Evolutionary conservation across 495 filamentous ascomycete genomes (phyloP).

Genomic region (Aspergillus carlsbadensis): DNA sequence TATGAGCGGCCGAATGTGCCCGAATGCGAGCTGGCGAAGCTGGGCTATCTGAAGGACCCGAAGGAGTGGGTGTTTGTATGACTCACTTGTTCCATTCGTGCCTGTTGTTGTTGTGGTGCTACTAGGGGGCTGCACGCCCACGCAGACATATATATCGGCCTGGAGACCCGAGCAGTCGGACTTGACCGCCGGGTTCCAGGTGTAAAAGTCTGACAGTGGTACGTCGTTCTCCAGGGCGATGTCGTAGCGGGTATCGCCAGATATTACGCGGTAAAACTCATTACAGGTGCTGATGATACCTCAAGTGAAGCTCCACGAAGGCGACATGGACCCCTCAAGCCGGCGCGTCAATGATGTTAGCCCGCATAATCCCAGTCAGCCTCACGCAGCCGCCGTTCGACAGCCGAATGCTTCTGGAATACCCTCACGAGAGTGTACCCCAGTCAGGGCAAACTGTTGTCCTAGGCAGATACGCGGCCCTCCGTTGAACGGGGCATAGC

Average conservation of each 20-base stretch:
- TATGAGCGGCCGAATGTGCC: too few relatives aligned
- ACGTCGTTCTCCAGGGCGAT: background rate
- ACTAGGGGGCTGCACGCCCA: background rate
- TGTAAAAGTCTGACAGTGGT: constrained; percentile 1
- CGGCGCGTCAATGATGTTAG: too few relatives aligned
- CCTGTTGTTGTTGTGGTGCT: background rate
- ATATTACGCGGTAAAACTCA: background rate
- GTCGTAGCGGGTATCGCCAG: constrained; percentile 1
- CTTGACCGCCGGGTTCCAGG: constrained; percentile 11
- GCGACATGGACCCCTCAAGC: too few relatives aligned
- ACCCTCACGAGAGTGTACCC: too few relatives aligned
- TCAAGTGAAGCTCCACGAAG: too few relatives aligned
- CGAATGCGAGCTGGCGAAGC: background rate
- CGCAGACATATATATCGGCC: background rate
- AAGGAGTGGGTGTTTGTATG: background rate
- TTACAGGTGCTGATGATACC: background rate
- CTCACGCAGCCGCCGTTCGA: too few relatives aligned
- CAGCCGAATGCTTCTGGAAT: too few relatives aligned
- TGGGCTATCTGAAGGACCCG: background rate
- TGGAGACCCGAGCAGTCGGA: background rate
- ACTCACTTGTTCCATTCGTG: background rate
- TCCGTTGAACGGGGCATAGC: too few relatives aligned
- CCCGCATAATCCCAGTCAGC: too few relatives aligned
- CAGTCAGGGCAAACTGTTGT: too few relatives aligned
- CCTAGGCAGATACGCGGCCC: too few relatives aligned